A percentile compares a stretch with the other conserved stretches of the same genome.
Evolutionary conservation across 2,329 filamentous ascomycete species (phyloP).

Genomic region (Sporothrix brasiliensis): DNA sequence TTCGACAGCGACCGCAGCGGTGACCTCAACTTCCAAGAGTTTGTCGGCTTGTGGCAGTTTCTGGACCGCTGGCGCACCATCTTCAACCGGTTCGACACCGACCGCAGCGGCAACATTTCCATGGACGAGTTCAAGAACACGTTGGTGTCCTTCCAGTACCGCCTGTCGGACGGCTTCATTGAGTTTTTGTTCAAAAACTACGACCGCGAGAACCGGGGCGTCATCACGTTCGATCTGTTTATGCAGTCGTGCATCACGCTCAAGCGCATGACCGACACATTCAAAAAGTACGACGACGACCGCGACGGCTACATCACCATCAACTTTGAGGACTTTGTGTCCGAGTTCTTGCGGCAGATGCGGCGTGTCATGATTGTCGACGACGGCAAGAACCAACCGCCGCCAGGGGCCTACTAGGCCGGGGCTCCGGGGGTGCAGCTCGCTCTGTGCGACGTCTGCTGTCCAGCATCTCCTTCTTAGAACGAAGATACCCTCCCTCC

Average conservation of each 20-base stretch:
- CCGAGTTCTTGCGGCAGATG: constrained; percentile 66
- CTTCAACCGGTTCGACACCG: constrained; percentile 92
- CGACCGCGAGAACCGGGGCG: constrained; percentile 71
- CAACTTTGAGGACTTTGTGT: constrained; percentile 80
- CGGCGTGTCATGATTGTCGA: constrained; percentile 43
- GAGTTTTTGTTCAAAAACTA: constrained; percentile 84
- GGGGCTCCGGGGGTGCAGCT: not conserved
- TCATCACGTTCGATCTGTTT: constrained; percentile 92
- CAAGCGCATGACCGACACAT: constrained; percentile 98
- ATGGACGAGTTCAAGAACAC: constrained; percentile 87
- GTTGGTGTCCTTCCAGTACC: constrained; percentile 89
- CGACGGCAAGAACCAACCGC: constrained; percentile 24
- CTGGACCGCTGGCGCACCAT: constrained; percentile 90
- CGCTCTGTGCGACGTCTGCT: not conserved
- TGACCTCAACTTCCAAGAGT: constrained; percentile 91
- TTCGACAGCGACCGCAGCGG: constrained; percentile 91
- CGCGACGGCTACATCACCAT: constrained; percentile 88
- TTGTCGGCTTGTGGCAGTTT: constrained; percentile 95
- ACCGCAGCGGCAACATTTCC: constrained; percentile 83
- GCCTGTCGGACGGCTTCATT: constrained; percentile 81
- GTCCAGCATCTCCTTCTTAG: constrained; percentile 1
- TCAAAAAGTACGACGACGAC: constrained; percentile 98
- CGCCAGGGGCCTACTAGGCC: constrained; percentile 7
- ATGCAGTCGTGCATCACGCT: constrained; percentile 96
- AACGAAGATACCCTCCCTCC: constrained; percentile 26